Conservation (phyloP, 2,329 filamentous ascomycete genomes). For the Sclerotiophoma versabilis region DNA sequence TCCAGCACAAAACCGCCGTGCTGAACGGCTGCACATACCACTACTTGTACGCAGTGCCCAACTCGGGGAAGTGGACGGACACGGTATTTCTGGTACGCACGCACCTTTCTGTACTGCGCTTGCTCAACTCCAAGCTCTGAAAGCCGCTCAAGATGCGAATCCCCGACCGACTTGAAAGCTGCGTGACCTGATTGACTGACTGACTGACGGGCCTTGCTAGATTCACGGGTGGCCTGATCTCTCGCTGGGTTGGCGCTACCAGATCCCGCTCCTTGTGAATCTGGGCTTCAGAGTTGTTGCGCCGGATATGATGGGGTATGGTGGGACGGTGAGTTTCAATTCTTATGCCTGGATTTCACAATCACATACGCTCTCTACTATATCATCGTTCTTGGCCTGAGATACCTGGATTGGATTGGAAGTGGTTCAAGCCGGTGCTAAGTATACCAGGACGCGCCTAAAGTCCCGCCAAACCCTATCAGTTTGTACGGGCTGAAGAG, state of each 20-base stretch:
- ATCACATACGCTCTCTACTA: no score
- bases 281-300: constrained; percentile 80
- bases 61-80: constrained; percentile 53
- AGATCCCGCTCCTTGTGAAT: constrained; percentile 77
- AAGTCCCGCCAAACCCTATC: constrained; percentile 67
- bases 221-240: constrained; percentile 86
- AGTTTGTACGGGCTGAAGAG: constrained; percentile 74
- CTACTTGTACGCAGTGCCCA: constrained; percentile 61
- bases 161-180: no score
- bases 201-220: constrained; percentile 35
- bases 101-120: no score
- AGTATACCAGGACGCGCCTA: constrained; percentile 48
- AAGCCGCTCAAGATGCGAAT: no score
- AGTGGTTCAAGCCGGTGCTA: background rate
- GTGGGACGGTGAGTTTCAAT: constrained; percentile 64
- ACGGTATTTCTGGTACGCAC: constrained; percentile 64
- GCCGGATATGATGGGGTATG: constrained; percentile 88
- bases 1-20: constrained; percentile 67
- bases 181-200: no score
- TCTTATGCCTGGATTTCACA: background rate
- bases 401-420: no score
- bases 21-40: constrained; percentile 76
- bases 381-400: no score
- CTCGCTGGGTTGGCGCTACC: constrained; percentile 85
- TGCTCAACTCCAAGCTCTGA: no score